These are phyloP conservation scores for Cyanodermella asteris DNA, from an alignment of 2,329 filamentous ascomycete species.

Conservation along the genomic window DNA sequence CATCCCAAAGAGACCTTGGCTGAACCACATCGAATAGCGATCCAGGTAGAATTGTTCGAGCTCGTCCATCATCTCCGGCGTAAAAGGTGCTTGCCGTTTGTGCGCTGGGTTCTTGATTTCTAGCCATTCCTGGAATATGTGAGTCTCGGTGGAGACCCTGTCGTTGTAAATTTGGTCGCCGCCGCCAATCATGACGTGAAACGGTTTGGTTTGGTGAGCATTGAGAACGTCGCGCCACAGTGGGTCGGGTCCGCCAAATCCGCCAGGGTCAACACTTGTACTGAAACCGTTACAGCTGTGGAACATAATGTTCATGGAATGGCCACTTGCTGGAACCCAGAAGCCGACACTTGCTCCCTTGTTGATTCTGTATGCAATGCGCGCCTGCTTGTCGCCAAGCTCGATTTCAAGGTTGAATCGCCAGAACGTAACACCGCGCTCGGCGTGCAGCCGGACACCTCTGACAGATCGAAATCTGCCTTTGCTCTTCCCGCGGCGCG, in stretches of 20 bases:
- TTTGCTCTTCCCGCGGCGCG: constrained; percentile 14
- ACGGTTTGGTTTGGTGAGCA: constrained; percentile 70
- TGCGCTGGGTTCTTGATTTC: constrained; percentile 55
- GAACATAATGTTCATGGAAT: constrained; percentile 98
- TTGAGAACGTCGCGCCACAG: constrained; percentile 94
- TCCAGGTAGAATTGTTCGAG: constrained; percentile 75
- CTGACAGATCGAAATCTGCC: constrained; percentile 72
- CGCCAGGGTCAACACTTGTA: constrained; percentile 32
- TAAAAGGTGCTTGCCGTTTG: constrained; percentile 62
- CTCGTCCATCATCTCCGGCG: constrained; percentile 63
- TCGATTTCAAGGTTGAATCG: constrained; percentile 90
- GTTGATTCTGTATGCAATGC: constrained; percentile 91
- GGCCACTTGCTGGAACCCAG: constrained; percentile 69
- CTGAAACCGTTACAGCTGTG: constrained; percentile 96
- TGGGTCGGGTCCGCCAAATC: constrained; percentile 79
- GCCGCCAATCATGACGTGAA: constrained; percentile 95
- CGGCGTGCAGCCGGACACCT: constrained; percentile 62
- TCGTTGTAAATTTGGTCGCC: constrained; percentile 97
- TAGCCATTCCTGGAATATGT: constrained; percentile 65
- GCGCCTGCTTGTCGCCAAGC: constrained; percentile 51
- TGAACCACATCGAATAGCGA: constrained; percentile 87
- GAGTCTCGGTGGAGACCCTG: constrained; percentile 50
- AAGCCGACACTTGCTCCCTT: constrained; percentile 71
- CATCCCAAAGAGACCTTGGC: constrained; percentile 79
- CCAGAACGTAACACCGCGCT: constrained; percentile 87